Evolutionary conservation across 1,139 yeast species (phyloP).

Genomic region (Arxiozyma slooffiae): DNA sequence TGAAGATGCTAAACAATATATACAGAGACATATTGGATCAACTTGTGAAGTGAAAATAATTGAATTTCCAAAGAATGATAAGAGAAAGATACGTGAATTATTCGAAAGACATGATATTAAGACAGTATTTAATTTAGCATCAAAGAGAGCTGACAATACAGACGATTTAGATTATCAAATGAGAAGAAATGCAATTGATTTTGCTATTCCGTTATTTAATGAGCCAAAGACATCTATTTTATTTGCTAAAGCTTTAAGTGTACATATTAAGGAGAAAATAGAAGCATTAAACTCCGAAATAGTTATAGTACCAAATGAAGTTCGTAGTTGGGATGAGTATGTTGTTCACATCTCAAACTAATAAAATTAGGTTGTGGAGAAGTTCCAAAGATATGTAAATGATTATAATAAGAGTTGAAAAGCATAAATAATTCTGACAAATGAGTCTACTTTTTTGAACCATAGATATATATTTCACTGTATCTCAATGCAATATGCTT

Average conservation of each 20-base stretch:
- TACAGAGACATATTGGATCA: conserved; percentile 38
- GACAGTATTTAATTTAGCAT: conserved; percentile 86
- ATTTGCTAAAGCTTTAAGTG: conserved; percentile 75
- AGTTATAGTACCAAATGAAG: conserved; percentile 69
- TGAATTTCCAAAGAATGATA: conserved; percentile 86
- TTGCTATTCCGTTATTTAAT: conserved; percentile 89
- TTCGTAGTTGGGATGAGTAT: conserved; percentile 91
- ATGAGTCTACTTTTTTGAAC: no score
- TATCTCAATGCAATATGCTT: no score
- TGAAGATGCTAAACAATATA: conserved; percentile 58
- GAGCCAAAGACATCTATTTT: conserved; percentile 88
- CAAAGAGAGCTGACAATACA: conserved; percentile 74
- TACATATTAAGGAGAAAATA: conserved; percentile 53
- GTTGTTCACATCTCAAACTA: conserved; percentile 69
- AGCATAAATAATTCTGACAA: not conserved
- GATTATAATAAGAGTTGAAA: not conserved
- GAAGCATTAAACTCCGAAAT: conserved; percentile 32
- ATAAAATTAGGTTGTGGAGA: not conserved
- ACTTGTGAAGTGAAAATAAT: conserved; percentile 47
- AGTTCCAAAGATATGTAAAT: not conserved
- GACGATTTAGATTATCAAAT: conserved; percentile 87
- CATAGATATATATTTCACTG: no score
- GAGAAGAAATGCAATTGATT: conserved; percentile 98
- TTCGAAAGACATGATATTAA: conserved; percentile 78
- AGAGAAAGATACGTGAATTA: conserved; percentile 84